phyloP scores from a whole-genome alignment of 2,329 filamentous ascomycete genomes.

The Cercospora berteroae region DNA sequence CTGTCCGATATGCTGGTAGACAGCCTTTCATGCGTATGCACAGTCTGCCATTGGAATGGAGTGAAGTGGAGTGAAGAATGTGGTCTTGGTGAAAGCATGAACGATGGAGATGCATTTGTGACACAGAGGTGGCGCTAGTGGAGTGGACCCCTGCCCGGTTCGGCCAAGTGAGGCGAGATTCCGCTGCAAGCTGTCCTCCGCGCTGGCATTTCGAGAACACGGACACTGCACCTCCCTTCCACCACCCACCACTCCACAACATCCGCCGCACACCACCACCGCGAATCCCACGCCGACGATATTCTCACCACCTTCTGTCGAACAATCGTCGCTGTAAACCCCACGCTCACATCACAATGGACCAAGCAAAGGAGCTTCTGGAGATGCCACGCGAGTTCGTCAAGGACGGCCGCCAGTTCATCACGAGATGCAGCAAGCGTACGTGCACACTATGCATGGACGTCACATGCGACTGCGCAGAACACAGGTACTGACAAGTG shows the following conservation, averaged over 20 bases:
- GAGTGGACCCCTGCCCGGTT: background rate
- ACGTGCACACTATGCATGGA: slow-evolving; percentile 21
- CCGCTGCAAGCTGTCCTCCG: slow-evolving; percentile 15
- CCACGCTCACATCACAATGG: slow-evolving; percentile 37
- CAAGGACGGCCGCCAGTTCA: slow-evolving; percentile 51
- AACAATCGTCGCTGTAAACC: background rate
- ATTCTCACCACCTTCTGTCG: background rate
- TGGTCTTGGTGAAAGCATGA: background rate
- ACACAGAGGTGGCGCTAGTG: background rate
- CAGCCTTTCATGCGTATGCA: background rate
- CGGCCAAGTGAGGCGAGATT: slow-evolving; percentile 7
- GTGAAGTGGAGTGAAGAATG: background rate
- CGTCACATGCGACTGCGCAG: background rate
- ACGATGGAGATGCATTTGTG: background rate
- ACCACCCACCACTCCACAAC: slow-evolving; percentile 2
- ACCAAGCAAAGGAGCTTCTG: slow-evolving; percentile 68
- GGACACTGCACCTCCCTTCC: slow-evolving; percentile 3
- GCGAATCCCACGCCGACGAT: background rate
- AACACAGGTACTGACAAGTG: slow-evolving; percentile 3
- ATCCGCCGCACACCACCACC: background rate
- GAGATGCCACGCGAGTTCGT: slow-evolving; percentile 67
- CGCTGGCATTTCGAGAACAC: slow-evolving; percentile 9
- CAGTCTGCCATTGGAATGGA: background rate
- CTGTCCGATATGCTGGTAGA: background rate
- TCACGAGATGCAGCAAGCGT: slow-evolving; percentile 52